Evolutionary conservation across 768 basidiomycete species (phyloP).

Genomic region (Lactarius deliciosus): DNA sequence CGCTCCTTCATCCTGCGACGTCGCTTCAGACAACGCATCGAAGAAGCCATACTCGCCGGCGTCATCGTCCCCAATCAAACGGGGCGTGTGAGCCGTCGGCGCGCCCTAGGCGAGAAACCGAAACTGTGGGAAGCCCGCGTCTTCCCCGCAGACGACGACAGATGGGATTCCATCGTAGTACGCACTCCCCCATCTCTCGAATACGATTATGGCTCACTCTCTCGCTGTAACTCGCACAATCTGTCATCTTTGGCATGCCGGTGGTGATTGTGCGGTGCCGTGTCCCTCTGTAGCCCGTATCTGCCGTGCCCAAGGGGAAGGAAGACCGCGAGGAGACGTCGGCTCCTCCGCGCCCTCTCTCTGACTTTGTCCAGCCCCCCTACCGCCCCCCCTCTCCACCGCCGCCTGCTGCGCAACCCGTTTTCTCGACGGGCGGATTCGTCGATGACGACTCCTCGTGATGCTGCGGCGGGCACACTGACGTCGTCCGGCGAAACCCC

Average conservation of each 20-base stretch:
- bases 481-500: background rate
- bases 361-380: background rate
- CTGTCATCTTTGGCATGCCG: too few species aligned
- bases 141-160: conserved; percentile 31
- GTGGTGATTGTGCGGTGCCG: background rate
- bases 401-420: conserved; percentile 14
- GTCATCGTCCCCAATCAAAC: conserved; percentile 42
- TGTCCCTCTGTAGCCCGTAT: conserved; percentile 21
- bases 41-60: conserved; percentile 54
- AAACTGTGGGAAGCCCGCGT: conserved; percentile 51
- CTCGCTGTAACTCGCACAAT: background rate
- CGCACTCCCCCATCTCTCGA: conserved; percentile 27
- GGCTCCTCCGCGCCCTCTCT: background rate
- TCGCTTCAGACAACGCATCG: conserved; percentile 53
- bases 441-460: background rate
- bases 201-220: background rate
- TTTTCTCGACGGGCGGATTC: conserved; percentile 4
- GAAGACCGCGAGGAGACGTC: background rate
- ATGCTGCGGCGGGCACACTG: too few species aligned
- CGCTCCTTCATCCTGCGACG: conserved; percentile 62
- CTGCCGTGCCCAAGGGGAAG: conserved; percentile 7
- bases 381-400: conserved; percentile 1
- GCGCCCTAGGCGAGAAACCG: conserved; percentile 49
- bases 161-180: conserved; percentile 54
- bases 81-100: conserved; percentile 37